Evolutionary conservation across 805 yeast species (phyloP), one percentile per base, ranked within the genome.

Genomic region (Kluyveromyces nonfermentans): DNA sequence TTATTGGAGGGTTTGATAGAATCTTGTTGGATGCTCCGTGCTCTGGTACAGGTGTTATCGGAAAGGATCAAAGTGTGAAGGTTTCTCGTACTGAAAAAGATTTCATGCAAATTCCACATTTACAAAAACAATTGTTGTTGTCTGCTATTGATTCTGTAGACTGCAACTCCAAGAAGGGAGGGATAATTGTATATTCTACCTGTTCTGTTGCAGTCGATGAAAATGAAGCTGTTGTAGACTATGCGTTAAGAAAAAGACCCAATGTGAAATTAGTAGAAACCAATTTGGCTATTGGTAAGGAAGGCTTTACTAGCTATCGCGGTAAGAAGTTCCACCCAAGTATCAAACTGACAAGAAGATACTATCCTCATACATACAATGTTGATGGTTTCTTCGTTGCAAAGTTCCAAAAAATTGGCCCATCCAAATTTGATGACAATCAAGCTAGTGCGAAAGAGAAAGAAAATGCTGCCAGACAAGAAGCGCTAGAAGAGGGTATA

Each of bases 371-470:
- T 68, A 89, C 96, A 21, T 93, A 93, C 63, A 93, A 93, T 64
- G 98, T 93, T 44, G 99, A 93, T 67, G 99, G 99, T 19, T 93
- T 93, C 75, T 93, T 71, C 65, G 98, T 93, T 47, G 99, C 99
- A 44, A 93, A 90, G 65, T 86, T 93, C 73, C 79, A 85, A 70
- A 93, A 93, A 75, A 79, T 77, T 50, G 95, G 89, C 0, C 72
- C 96, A 47, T 81, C 94, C 51, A 83, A 89, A 38, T 85, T 82
- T 56, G 95, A 85, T 65, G 78, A 78, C 43, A 77, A 88, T 46
- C 85, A 82, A 69, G 89, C 93, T 7, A 90, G 93, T 53, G 94
- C 95, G 18, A 75, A 75, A 59, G 96, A 86, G 66, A 86, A 85
- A 70, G 96, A 86, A 66, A 68, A 71, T 30, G 64, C 74, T 46